Percentiles rank a stretch among this genome's conserved stretches.
Evolutionary conservation across 2,329 filamentous ascomycete genomes (phyloP).

Genomic region (Fusarium longipes): DNA sequence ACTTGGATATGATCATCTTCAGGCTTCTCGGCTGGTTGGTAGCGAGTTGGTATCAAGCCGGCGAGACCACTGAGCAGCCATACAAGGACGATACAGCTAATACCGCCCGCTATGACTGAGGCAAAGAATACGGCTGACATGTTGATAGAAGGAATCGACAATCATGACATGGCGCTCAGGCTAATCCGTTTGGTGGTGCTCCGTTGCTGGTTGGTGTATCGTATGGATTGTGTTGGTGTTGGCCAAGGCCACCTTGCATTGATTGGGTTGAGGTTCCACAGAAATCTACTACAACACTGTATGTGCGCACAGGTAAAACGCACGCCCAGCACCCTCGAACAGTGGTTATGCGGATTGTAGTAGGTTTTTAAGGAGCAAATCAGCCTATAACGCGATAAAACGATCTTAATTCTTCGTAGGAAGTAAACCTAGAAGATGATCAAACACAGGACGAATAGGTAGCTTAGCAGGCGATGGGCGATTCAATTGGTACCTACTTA

Average conservation of each 20-base stretch:
- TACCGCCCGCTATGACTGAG: constrained; percentile 50
- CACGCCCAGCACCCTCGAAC: background rate
- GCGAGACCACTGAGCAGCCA: constrained; percentile 43
- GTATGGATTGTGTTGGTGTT: constrained; percentile 8
- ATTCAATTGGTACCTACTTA: background rate
- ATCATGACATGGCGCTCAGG: constrained; percentile 25
- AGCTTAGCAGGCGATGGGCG: too few relatives aligned
- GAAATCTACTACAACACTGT: background rate
- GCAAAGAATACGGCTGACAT: constrained; percentile 49
- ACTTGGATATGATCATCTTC: constrained; percentile 73
- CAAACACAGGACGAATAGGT: constrained; percentile 11
- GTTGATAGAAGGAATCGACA: constrained; percentile 10
- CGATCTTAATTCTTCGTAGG: constrained; percentile 19
- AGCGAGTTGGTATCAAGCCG: constrained; percentile 50
- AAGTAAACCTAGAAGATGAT: constrained; percentile 31
- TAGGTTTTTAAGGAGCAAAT: constrained; percentile 15
- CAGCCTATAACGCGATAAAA: constrained; percentile 9
- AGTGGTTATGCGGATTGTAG: background rate
- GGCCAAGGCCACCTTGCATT: constrained; percentile 37
- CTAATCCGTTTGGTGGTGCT: constrained; percentile 17
- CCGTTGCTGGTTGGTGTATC: constrained; percentile 3
- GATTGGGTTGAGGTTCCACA: constrained; percentile 31
- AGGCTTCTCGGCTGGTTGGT: constrained; percentile 50
- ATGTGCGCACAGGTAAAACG: constrained; percentile 4
- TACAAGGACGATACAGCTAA: constrained; percentile 49